Percentiles rank a stretch among this genome's conserved stretches.
Evolutionary conservation across 2,329 filamentous ascomycete species (phyloP).

Genomic region (Parafenestella ontariensis): DNA sequence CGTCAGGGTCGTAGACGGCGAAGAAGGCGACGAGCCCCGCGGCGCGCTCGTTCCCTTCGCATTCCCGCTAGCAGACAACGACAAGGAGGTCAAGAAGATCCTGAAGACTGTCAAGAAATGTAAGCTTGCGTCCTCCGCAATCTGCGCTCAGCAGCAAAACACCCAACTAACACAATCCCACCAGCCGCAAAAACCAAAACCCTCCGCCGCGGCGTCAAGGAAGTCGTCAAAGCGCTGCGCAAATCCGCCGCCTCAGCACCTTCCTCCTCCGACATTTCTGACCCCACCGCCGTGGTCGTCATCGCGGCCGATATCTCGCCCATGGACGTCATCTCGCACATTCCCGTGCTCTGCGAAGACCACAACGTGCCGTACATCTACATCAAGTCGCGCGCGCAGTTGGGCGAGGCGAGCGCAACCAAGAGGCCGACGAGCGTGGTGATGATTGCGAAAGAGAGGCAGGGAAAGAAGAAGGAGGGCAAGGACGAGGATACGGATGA

Average conservation of each 20-base stretch:
- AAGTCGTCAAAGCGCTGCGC: slow-evolving; percentile 97
- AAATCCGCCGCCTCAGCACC: slow-evolving; percentile 79
- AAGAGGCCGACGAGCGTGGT: slow-evolving; percentile 97
- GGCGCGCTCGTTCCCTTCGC: slow-evolving; percentile 81
- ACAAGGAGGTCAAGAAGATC: slow-evolving; percentile 74
- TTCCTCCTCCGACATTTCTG: slow-evolving; percentile 60
- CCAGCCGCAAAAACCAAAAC: slow-evolving; percentile 93
- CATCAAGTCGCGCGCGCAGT: slow-evolving; percentile 87
- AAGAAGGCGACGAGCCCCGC: slow-evolving; percentile 52
- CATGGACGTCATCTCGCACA: slow-evolving; percentile 98
- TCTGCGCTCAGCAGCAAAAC: neutral
- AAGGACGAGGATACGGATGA: slow-evolving; percentile 55
- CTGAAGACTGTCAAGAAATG: slow-evolving; percentile 70
- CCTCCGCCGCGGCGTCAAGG: slow-evolving; percentile 97
- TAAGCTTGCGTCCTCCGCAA: too few species aligned
- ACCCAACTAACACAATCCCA: slow-evolving; percentile 16
- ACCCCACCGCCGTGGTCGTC: slow-evolving; percentile 77
- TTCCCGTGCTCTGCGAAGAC: slow-evolving; percentile 97
- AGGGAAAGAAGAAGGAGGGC: slow-evolving; percentile 59
- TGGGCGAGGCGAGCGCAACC: slow-evolving; percentile 90
- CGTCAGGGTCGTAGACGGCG: slow-evolving; percentile 49
- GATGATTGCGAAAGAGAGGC: slow-evolving; percentile 70
- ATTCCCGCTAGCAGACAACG: slow-evolving; percentile 74
- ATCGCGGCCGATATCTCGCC: slow-evolving; percentile 97
- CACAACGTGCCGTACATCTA: slow-evolving; percentile 98